Conservation (phyloP, 2,329 filamentous ascomycete species). For the Anthostomella pinea region DNA sequence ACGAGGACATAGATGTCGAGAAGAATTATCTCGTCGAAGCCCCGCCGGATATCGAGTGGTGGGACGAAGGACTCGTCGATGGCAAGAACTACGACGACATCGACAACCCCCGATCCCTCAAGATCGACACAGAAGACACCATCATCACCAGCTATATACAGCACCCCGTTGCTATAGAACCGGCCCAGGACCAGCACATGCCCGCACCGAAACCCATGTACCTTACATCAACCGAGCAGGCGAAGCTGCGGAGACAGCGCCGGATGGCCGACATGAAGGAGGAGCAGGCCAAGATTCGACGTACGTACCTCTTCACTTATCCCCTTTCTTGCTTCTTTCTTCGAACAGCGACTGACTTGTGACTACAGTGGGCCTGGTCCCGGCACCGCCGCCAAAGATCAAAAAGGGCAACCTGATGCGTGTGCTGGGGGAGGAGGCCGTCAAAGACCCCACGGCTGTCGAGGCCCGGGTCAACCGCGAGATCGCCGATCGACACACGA, state of each 20-base stretch:
- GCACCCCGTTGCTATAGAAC: constrained; percentile 86
- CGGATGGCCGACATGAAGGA: constrained; percentile 94
- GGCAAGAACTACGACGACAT: constrained; percentile 72
- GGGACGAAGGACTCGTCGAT: constrained; percentile 84
- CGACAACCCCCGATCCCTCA: constrained; percentile 62
- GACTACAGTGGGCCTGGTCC: constrained; percentile 68
- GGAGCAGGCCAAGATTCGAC: constrained; percentile 89
- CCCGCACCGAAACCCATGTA: constrained; percentile 85
- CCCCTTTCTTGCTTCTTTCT: neutral
- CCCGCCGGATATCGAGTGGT: constrained; percentile 93
- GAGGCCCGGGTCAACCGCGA: constrained; percentile 91
- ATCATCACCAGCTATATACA: constrained; percentile 91
- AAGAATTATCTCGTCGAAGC: constrained; percentile 82
- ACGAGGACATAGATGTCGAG: constrained; percentile 85
- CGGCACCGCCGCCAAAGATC: constrained; percentile 89
- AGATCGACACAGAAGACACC: constrained; percentile 73
- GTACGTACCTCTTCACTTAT: constrained; percentile 10
- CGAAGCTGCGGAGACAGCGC: constrained; percentile 84
- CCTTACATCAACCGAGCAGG: constrained; percentile 85
- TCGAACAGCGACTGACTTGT: neutral
- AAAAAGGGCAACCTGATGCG: constrained; percentile 98
- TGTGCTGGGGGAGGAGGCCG: constrained; percentile 83
- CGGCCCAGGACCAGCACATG: constrained; percentile 82
- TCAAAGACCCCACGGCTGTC: constrained; percentile 95
- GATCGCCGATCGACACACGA: constrained; percentile 79